These are phyloP conservation scores for Backusella liffmaniae DNA, from an alignment of 192 early-diverging fungal species.

Conservation along the genomic window DNA sequence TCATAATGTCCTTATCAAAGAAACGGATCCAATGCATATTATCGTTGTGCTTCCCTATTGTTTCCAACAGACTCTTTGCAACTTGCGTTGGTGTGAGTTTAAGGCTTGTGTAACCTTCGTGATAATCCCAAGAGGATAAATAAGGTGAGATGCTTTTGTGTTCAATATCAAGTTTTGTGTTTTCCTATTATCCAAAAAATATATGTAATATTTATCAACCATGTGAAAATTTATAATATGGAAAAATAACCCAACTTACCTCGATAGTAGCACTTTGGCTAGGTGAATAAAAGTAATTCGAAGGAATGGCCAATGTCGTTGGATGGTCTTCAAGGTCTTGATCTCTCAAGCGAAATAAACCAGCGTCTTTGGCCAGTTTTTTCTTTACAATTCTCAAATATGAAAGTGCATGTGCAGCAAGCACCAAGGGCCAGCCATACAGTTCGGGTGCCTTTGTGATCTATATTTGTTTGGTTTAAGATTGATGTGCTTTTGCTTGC, in stretches of 20 bases:
- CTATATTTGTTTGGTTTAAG: background rate
- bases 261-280: background rate
- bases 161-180: background rate
- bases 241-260: background rate
- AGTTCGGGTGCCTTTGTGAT: slow-evolving; percentile 31
- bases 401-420: slow-evolving; percentile 37
- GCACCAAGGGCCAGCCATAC: slow-evolving; percentile 33
- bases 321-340: slow-evolving; percentile 25
- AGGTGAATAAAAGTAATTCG: slow-evolving; percentile 17
- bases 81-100: slow-evolving; percentile 40
- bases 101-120: slow-evolving; percentile 35
- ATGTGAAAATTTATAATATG: slow-evolving; percentile 1
- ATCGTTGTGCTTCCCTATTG: slow-evolving; percentile 18
- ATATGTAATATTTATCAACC: background rate
- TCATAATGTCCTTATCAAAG: slow-evolving; percentile 36
- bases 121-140: slow-evolving; percentile 44
- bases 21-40: slow-evolving; percentile 20
- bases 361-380: slow-evolving; percentile 30
- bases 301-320: slow-evolving; percentile 37
- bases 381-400: slow-evolving; percentile 23
- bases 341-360: slow-evolving; percentile 32
- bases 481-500: background rate
- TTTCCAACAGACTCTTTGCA: slow-evolving; percentile 29
- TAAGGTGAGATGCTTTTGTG: slow-evolving; percentile 24
- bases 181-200: background rate